A percentile compares a stretch with the other conserved stretches of the same genome.
Evolutionary conservation across 768 basidiomycete genomes (phyloP).

Genomic region (Naganishia vishniacii): DNA sequence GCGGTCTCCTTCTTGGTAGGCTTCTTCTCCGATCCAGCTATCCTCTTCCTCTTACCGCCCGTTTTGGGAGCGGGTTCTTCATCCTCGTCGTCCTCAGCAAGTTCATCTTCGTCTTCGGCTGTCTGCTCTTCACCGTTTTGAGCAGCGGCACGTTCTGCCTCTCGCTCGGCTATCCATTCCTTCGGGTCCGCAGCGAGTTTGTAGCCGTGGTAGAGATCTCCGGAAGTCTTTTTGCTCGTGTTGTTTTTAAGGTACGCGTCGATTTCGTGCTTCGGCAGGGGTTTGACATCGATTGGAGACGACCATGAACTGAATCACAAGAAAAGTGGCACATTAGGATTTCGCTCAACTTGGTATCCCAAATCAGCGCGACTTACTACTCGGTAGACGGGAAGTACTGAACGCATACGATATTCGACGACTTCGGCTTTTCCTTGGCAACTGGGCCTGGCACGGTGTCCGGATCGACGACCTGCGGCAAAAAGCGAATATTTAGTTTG

Average conservation of each 20-base stretch:
- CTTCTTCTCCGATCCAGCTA: conserved; percentile 17
- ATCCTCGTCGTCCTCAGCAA: conserved; percentile 24
- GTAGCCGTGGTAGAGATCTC: conserved; percentile 71
- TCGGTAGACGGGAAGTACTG: conserved; percentile 92
- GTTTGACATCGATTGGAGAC: conserved; percentile 70
- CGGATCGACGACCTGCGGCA: conserved; percentile 71
- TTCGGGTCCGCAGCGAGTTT: conserved; percentile 67
- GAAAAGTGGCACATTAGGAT: too few species aligned
- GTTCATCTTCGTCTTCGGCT: conserved; percentile 35
- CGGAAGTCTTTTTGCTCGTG: conserved; percentile 59
- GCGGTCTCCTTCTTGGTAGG: conserved; percentile 19
- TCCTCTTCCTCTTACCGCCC: conserved; percentile 33
- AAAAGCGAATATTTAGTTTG: not conserved
- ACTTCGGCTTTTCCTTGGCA: conserved; percentile 70
- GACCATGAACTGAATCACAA: conserved; percentile 67
- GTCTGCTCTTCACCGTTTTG: conserved; percentile 51
- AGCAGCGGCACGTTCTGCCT: conserved; percentile 35
- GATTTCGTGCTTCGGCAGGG: conserved; percentile 73
- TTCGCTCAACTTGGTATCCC: too few species aligned
- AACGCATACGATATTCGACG: conserved; percentile 64
- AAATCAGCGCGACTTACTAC: too few species aligned
- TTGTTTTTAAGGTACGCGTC: conserved; percentile 72
- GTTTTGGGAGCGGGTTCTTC: conserved; percentile 27
- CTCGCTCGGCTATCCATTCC: conserved; percentile 54
- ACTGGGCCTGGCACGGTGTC: conserved; percentile 57